These are phyloP conservation scores for Cryoendolithus antarcticus DNA, from an alignment of 2,329 filamentous ascomycete genomes.

Conservation along the genomic window DNA sequence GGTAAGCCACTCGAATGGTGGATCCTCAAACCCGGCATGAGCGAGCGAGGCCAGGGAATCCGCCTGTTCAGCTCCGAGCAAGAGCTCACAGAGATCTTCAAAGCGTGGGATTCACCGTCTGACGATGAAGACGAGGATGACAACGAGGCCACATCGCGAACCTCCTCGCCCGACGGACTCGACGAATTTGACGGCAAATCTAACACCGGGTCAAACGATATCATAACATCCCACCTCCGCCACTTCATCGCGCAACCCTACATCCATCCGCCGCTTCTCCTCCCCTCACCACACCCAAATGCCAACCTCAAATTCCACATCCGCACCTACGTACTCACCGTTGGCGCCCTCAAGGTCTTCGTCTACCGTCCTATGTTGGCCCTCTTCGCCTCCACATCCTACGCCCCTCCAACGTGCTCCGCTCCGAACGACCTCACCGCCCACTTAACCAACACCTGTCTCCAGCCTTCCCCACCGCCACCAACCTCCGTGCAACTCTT, in stretches of 20 bases:
- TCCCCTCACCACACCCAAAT: constrained; percentile 34
- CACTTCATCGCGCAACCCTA: constrained; percentile 96
- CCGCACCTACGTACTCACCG: constrained; percentile 74
- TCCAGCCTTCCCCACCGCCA: constrained; percentile 47
- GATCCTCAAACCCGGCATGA: constrained; percentile 98
- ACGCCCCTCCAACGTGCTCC: constrained; percentile 46
- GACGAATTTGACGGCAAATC: constrained; percentile 29
- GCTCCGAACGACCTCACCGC: constrained; percentile 47
- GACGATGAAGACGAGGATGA: constrained; percentile 50
- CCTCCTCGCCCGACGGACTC: constrained; percentile 29
- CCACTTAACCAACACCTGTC: constrained; percentile 91
- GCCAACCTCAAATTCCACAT: constrained; percentile 83
- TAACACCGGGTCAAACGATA: constrained; percentile 17
- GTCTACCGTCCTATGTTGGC: constrained; percentile 88
- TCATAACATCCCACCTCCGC: constrained; percentile 80
- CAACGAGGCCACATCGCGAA: constrained; percentile 22
- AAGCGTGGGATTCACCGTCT: constrained; percentile 72
- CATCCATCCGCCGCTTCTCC: constrained; percentile 73
- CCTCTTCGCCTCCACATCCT: constrained; percentile 70
- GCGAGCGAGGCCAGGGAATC: constrained; percentile 88
- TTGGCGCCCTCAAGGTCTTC: constrained; percentile 66
- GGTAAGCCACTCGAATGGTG: constrained; percentile 58
- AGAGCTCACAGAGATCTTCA: constrained; percentile 76
- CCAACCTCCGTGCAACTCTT: constrained; percentile 61
- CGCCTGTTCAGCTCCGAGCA: constrained; percentile 74